These are phyloP conservation scores for Athelia sp. DNA, from an alignment of 1,284 basidiomycete genomes.

Conservation along the genomic window DNA sequence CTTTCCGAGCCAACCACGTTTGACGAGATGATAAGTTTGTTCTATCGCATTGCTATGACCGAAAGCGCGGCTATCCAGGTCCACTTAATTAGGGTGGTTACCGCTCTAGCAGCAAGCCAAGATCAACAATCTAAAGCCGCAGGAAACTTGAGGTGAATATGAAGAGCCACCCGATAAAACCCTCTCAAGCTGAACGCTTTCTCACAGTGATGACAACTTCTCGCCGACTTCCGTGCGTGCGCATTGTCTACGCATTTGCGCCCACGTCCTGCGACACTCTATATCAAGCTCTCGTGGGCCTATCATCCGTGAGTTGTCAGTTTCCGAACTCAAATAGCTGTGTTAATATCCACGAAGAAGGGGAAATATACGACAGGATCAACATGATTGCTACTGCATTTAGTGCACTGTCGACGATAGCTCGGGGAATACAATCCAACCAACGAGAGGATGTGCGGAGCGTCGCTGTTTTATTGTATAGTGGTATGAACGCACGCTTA, in stretches of 20 bases:
- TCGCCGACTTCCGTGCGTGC: constrained; percentile 45
- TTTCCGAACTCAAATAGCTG: constrained; percentile 2
- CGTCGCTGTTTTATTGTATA: constrained; percentile 78
- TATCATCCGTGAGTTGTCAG: constrained; percentile 48
- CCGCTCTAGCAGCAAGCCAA: constrained; percentile 58
- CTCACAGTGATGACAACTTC: constrained; percentile 28
- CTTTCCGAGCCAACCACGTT: constrained; percentile 80
- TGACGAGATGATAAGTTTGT: constrained; percentile 86
- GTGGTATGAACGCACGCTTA: constrained; percentile 41
- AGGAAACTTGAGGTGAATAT: constrained; percentile 13
- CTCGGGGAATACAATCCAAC: constrained; percentile 49
- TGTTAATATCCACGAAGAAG: constrained; percentile 25
- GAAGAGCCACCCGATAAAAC: neutral
- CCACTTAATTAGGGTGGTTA: constrained; percentile 73
- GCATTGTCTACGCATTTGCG: constrained; percentile 81
- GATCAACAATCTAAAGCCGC: constrained; percentile 11
- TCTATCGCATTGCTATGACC: constrained; percentile 87
- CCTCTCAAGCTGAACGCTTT: neutral
- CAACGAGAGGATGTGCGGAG: constrained; percentile 73
- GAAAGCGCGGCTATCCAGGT: constrained; percentile 74
- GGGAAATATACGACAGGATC: constrained; percentile 48
- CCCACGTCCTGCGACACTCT: constrained; percentile 72
- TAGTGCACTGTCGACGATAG: constrained; percentile 60
- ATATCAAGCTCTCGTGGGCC: constrained; percentile 53
- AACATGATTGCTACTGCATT: constrained; percentile 68